These are phyloP conservation scores for Camelina neglecta DNA, from an alignment of 345 rosid species.

Conservation along the genomic window DNA sequence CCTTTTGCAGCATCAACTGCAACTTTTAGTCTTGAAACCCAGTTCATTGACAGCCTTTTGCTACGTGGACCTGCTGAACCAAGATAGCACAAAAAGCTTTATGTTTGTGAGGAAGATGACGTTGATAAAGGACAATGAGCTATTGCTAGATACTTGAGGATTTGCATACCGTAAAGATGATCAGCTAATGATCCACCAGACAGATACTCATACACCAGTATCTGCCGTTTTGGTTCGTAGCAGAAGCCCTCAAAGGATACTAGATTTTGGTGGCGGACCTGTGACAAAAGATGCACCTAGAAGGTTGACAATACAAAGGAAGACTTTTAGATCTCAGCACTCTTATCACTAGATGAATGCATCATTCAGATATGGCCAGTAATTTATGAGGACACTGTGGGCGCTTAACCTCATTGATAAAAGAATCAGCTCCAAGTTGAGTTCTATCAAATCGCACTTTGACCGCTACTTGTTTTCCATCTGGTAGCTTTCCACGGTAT, in stretches of 20 bases:
- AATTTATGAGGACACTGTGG: neutral
- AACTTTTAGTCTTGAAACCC: constrained; percentile 90
- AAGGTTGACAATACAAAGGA: constrained; percentile 19
- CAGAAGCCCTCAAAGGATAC: constrained; percentile 89
- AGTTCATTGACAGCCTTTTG: constrained; percentile 63
- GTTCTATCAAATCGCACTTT: constrained; percentile 85
- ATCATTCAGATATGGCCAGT: constrained; percentile 1
- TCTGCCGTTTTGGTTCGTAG: constrained; percentile 79
- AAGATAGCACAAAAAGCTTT: neutral
- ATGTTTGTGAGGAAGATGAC: constrained; percentile 6
- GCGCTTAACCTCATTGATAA: constrained; percentile 74
- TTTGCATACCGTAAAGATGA: constrained; percentile 76
- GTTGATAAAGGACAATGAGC: constrained; percentile 17
- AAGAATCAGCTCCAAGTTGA: constrained; percentile 95
- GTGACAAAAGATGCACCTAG: constrained; percentile 80
- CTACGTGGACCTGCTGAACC: constrained; percentile 59
- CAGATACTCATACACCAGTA: constrained; percentile 86
- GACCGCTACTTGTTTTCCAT: constrained; percentile 80
- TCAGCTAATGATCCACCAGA: constrained; percentile 88
- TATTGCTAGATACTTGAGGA: neutral
- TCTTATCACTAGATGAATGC: neutral
- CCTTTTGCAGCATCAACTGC: constrained; percentile 98
- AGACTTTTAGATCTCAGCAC: constrained; percentile 17
- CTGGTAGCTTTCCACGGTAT: constrained; percentile 78
- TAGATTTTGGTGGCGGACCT: constrained; percentile 83